Evolutionary conservation across 2,329 filamentous ascomycete genomes (phyloP).

Genomic region (Drechmeria coniospora): DNA sequence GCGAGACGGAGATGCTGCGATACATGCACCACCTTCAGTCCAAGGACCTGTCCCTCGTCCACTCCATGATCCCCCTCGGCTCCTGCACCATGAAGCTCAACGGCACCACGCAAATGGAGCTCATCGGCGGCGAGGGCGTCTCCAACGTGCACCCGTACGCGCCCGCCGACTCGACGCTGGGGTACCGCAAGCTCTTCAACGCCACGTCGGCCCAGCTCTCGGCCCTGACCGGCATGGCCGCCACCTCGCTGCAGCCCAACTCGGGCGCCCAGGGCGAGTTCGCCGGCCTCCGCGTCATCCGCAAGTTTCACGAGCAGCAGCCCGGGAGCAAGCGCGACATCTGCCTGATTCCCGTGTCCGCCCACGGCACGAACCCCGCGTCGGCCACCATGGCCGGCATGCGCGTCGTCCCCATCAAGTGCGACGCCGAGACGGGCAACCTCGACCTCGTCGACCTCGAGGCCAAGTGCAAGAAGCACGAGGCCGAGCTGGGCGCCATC

Average conservation of each 20-base stretch:
- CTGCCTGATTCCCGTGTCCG: constrained; percentile 86
- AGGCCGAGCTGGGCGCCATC: constrained; percentile 73
- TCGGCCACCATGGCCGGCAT: constrained; percentile 93
- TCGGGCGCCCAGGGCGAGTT: constrained; percentile 95
- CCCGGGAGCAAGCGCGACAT: constrained; percentile 64
- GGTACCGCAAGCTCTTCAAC: constrained; percentile 55
- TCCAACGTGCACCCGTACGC: constrained; percentile 71
- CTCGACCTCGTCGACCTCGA: constrained; percentile 75
- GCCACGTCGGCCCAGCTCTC: constrained; percentile 63
- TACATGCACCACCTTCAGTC: constrained; percentile 91
- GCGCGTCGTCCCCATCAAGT: constrained; percentile 86
- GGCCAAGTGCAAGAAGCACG: constrained; percentile 78
- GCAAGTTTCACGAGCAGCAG: constrained; percentile 63
- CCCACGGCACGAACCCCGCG: constrained; percentile 90
- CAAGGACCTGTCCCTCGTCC: constrained; percentile 83
- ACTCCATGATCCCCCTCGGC: constrained; percentile 94
- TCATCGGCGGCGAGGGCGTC: constrained; percentile 63
- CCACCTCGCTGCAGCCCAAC: constrained; percentile 85
- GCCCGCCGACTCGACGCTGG: constrained; percentile 44
- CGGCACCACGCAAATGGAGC: constrained; percentile 82
- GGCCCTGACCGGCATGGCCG: constrained; percentile 77
- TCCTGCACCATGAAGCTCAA: constrained; percentile 99
- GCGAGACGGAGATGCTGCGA: constrained; percentile 82
- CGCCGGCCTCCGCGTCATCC: constrained; percentile 74
- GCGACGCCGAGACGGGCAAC: constrained; percentile 74